phyloP scores from a whole-genome alignment of 2,329 filamentous ascomycete species.

The Diaporthe citriasiana region DNA sequence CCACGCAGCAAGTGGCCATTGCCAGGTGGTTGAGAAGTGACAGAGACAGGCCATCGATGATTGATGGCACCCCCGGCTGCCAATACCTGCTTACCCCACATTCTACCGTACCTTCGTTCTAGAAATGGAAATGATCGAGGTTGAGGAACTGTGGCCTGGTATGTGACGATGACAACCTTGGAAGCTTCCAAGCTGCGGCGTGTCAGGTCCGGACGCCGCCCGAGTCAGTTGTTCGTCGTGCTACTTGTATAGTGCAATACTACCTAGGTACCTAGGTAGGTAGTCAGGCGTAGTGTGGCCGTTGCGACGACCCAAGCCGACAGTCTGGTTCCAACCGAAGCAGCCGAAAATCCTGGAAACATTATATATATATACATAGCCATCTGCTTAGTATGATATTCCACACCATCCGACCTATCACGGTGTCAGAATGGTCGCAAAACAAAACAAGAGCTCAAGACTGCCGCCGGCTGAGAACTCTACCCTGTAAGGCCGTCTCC shows the following conservation, averaged over 20 bases:
- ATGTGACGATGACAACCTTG: conserved; percentile 27
- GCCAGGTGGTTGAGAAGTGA: conserved; percentile 16
- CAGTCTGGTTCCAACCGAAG: conserved; percentile 19
- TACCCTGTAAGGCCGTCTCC: background rate
- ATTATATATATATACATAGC: background rate
- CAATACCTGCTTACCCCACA: conserved; percentile 9
- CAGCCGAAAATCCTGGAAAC: background rate
- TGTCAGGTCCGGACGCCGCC: background rate
- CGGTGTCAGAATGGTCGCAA: background rate
- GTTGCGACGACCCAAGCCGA: background rate
- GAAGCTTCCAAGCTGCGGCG: conserved; percentile 1
- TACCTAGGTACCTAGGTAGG: background rate
- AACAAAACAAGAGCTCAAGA: background rate
- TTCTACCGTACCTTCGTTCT: background rate
- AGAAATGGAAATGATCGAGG: conserved; percentile 3
- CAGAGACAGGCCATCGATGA: background rate
- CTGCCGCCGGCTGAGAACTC: background rate
- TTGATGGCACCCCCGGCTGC: background rate
- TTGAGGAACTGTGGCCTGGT: background rate
- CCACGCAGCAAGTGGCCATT: background rate
- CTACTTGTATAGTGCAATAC: no score
- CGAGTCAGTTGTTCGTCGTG: conserved; percentile 8
- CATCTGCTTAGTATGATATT: no score
- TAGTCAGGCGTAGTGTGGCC: background rate
- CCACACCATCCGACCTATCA: background rate